Evolutionary conservation across 805 yeast genomes (phyloP).

Genomic region (Helenozyma baotianmanensis): DNA sequence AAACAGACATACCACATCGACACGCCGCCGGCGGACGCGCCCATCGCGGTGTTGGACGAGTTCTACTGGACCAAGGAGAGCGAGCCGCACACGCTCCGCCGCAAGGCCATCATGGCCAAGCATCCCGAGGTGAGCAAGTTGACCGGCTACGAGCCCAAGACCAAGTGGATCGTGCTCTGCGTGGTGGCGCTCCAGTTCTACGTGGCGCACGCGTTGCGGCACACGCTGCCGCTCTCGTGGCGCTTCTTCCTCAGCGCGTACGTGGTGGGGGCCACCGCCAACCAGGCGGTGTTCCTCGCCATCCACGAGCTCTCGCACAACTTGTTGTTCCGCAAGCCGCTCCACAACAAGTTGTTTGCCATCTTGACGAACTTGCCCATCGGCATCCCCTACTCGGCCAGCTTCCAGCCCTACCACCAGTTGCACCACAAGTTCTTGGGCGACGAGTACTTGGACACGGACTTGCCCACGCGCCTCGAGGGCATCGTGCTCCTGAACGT

Average conservation of each 20-base stretch:
- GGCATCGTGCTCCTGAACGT: conserved; percentile 70
- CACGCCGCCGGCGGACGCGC: conserved; percentile 38
- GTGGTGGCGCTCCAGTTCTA: conserved; percentile 69
- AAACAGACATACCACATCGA: conserved; percentile 16
- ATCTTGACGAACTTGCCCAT: conserved; percentile 79
- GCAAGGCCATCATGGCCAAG: conserved; percentile 66
- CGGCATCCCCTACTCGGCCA: conserved; percentile 86
- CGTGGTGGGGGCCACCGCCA: conserved; percentile 78
- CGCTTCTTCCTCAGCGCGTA: conserved; percentile 64
- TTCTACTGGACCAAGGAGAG: conserved; percentile 80
- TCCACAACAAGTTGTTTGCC: conserved; percentile 72
- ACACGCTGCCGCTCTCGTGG: conserved; percentile 48
- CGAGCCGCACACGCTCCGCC: conserved; percentile 75
- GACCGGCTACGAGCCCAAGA: conserved; percentile 81
- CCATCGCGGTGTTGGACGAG: conserved; percentile 46
- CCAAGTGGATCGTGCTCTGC: conserved; percentile 66
- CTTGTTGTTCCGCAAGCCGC: conserved; percentile 72
- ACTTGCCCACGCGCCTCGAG: conserved; percentile 77
- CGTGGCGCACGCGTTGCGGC: conserved; percentile 56
- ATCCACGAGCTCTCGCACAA: conserved; percentile 88
- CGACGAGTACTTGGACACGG: conserved; percentile 79
- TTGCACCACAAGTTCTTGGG: conserved; percentile 89
- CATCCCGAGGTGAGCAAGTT: conserved; percentile 78
- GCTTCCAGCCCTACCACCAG: conserved; percentile 86
- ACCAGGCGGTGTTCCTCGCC: conserved; percentile 79